phyloP scores from a whole-genome alignment of 2,329 filamentous ascomycete genomes.

The Sporothrix variecibatus region DNA sequence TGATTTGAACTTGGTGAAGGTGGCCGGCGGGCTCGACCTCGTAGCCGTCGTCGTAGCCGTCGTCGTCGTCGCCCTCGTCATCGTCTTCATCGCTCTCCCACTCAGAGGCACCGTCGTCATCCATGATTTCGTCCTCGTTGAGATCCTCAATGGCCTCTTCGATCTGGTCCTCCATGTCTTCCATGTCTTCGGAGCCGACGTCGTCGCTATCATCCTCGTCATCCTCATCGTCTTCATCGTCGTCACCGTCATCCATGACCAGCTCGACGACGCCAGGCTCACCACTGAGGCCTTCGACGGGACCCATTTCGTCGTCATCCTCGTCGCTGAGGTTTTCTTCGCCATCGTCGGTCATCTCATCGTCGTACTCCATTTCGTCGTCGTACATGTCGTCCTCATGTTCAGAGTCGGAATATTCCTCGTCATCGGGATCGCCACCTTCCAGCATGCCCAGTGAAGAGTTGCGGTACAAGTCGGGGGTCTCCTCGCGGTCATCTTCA shows the following conservation, averaged over 20 bases:
- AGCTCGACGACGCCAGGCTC: slow-evolving; percentile 68
- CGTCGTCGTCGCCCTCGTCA: slow-evolving; percentile 57
- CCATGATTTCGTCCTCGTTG: slow-evolving; percentile 62
- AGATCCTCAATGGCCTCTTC: slow-evolving; percentile 63
- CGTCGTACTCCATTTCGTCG: slow-evolving; percentile 88
- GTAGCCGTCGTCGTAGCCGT: slow-evolving; percentile 35
- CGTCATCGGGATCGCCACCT: slow-evolving; percentile 73
- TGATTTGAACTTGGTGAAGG: slow-evolving; percentile 43
- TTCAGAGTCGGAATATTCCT: slow-evolving; percentile 66
- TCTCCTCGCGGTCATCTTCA: slow-evolving; percentile 83
- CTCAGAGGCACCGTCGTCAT: slow-evolving; percentile 60
- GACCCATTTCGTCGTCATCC: slow-evolving; percentile 83
- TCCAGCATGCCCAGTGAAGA: slow-evolving; percentile 95
- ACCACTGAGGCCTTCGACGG: slow-evolving; percentile 73
- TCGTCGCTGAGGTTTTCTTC: slow-evolving; percentile 89
- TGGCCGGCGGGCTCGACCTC: not conserved
- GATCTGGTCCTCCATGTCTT: slow-evolving; percentile 51
- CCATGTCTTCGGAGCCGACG: slow-evolving; percentile 48
- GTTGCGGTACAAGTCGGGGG: slow-evolving; percentile 94
- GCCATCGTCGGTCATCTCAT: slow-evolving; percentile 75
- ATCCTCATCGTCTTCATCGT: slow-evolving; percentile 62
- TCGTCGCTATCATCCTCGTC: slow-evolving; percentile 47
- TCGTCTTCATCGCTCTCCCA: slow-evolving; percentile 64
- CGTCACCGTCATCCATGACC: slow-evolving; percentile 72
- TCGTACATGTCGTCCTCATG: slow-evolving; percentile 93